Percentiles rank a stretch among this genome's conserved stretches.
Evolutionary conservation across 441 rosid genomes (phyloP).

Genomic region (Omphalea diandra): DNA sequence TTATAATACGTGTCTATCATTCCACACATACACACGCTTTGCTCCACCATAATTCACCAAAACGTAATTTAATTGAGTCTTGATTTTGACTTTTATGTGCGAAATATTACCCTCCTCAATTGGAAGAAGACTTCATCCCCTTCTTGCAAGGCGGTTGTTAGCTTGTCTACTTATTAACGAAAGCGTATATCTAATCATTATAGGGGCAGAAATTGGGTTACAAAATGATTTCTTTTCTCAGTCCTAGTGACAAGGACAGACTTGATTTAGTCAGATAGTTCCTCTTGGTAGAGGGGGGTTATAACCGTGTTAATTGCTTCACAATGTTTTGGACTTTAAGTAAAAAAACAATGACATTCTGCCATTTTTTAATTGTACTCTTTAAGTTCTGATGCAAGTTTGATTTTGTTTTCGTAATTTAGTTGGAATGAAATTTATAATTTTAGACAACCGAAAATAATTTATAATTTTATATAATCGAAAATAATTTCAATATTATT

Average conservation of each 20-base stretch:
- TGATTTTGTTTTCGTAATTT: too few relatives aligned
- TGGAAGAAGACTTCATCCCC: background rate
- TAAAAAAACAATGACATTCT: too few relatives aligned
- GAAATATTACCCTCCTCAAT: background rate
- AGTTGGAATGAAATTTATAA: too few relatives aligned
- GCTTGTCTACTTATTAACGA: constrained; percentile 20
- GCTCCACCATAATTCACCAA: constrained; percentile 18
- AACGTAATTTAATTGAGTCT: constrained; percentile 13
- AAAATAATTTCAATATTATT: too few relatives aligned
- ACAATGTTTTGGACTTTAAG: too few relatives aligned
- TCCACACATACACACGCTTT: constrained; percentile 4
- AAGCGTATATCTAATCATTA: background rate
- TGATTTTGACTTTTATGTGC: constrained; percentile 13
- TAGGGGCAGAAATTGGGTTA: background rate
- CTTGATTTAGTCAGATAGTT: background rate
- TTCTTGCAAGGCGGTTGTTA: constrained; percentile 11
- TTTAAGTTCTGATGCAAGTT: too few relatives aligned
- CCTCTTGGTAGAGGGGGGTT: background rate
- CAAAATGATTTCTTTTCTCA: background rate
- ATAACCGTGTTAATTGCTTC: background rate
- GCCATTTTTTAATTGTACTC: too few relatives aligned
- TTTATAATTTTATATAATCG: too few relatives aligned
- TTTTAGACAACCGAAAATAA: too few relatives aligned
- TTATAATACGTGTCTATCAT: background rate
- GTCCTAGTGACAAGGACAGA: background rate